These are phyloP conservation scores for Ceratocystis colombiana DNA, from an alignment of 2,329 filamentous ascomycete species.

Conservation along the genomic window DNA sequence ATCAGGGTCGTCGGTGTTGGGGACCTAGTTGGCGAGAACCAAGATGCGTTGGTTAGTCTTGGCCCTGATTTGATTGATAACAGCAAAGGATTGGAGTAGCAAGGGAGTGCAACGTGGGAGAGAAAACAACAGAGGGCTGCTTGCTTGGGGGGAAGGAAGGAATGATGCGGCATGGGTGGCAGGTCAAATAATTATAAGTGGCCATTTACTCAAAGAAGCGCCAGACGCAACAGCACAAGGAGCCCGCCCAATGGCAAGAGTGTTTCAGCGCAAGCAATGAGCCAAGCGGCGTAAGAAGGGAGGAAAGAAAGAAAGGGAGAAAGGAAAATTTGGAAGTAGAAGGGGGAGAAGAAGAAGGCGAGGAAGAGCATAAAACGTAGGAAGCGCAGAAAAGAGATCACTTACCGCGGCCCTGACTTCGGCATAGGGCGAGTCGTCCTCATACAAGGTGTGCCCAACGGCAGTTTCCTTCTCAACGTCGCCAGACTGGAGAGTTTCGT, in stretches of 20 bases:
- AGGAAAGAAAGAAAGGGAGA: not conserved
- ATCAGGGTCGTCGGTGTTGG: conserved; percentile 41
- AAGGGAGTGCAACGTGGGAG: not conserved
- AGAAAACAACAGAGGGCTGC: not conserved
- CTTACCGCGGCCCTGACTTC: conserved; percentile 36
- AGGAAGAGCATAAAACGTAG: conserved; percentile 35
- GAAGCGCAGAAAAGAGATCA: conserved; percentile 32
- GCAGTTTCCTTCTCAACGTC: conserved; percentile 39
- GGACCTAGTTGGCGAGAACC: conserved; percentile 17
- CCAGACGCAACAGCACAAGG: no score
- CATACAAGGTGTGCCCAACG: conserved; percentile 39
- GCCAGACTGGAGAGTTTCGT: conserved; percentile 38
- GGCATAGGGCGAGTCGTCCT: conserved; percentile 49
- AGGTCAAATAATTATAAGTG: no score
- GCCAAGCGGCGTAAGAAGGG: not conserved
- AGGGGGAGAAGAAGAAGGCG: not conserved
- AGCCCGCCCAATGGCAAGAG: no score
- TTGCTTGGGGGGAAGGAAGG: no score
- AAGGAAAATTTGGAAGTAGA: conserved; percentile 33
- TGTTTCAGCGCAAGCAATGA: no score
- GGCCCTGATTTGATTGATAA: no score
- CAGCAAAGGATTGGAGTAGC: not conserved
- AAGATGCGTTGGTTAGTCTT: no score
- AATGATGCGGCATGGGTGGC: no score
- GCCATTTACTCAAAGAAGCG: no score